These are phyloP conservation scores for Suhomyces yuchorum DNA, from an alignment of 1,139 yeast genomes.

Conservation along the genomic window DNA sequence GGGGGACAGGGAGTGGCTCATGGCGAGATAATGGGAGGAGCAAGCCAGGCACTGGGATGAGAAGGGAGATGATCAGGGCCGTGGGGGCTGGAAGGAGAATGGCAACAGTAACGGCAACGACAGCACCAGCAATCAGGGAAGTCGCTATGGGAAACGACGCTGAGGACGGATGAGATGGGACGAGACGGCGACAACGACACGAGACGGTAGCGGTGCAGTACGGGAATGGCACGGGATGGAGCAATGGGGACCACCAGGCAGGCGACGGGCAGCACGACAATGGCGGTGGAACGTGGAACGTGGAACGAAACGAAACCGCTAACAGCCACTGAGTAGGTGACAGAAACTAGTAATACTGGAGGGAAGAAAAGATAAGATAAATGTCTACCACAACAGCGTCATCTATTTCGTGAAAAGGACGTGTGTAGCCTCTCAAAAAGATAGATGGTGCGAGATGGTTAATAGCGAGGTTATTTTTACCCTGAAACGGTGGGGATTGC, in stretches of 20 bases:
- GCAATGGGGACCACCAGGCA: not conserved
- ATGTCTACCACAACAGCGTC: slow-evolving; percentile 7
- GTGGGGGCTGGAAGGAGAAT: not conserved
- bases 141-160: not conserved
- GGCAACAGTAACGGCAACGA: not conserved
- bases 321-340: not conserved
- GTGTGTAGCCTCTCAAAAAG: slow-evolving; percentile 11
- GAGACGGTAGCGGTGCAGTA: not conserved
- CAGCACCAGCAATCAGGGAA: not conserved
- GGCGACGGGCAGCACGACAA: not conserved
- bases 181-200: not conserved
- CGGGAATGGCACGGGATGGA: not conserved
- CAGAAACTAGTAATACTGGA: not conserved
- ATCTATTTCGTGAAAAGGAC: slow-evolving; percentile 13
- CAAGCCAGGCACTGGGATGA: not conserved
- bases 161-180: not conserved
- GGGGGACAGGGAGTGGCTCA: slow-evolving; percentile 49
- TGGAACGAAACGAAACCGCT: not conserved
- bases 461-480: slow-evolving; percentile 12
- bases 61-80: not conserved
- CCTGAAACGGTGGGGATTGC: slow-evolving; percentile 10
- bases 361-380: not conserved
- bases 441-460: slow-evolving; percentile 11
- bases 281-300: too few relatives aligned
- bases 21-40: slow-evolving; percentile 13